Evolutionary conservation across 441 rosid genomes (phyloP), one percentile per base, ranked within the genome.

Genomic region (Populus hybrid): DNA sequence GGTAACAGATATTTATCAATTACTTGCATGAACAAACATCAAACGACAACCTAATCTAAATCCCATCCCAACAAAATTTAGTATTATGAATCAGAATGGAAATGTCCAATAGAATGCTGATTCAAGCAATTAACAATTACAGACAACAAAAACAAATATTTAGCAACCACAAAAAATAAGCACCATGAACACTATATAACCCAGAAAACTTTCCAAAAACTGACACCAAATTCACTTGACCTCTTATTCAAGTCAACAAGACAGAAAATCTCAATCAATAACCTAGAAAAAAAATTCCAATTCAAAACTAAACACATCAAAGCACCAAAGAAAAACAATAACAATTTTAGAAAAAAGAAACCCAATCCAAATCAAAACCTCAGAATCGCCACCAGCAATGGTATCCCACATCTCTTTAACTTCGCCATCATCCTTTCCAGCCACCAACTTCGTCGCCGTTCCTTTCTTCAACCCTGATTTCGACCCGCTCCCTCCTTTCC

Each of bases 401-500:
- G 93, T 88, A 30, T 92, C 87, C 99, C 99, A 95, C 98, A 95
- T 92, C 91, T 94, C 99, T 78, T 90, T 89, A 46, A 89, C 90
- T 64, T 89, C 90, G 26, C 88, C 88, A 50, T 88, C 92, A 72
- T 86, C 86, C 61, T 73, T 83, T 21, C 79, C 80, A 4, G 80
- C 35, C 68, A 79, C 69, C 72, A 82, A 14, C 69, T 69, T 75
- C 26, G 75, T 81, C 3, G 80, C 40, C 75, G 83, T 76, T 78
- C 81, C 88, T 36, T 84, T 92, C n/a, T 87, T 88, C 75, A 46
- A 26, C 23, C 77, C 83, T 0, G 85, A 74, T 76, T 85, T 88
- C 10, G 81, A 77, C 70, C 79, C 79, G 72, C 79, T 79, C 40
- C 74, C 84, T 30, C 70, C 84, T 72, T 83, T 87, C 79, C 88